Evolutionary conservation across 306 rosid species (phyloP).

Genomic region (Crataegus laevigata): DNA sequence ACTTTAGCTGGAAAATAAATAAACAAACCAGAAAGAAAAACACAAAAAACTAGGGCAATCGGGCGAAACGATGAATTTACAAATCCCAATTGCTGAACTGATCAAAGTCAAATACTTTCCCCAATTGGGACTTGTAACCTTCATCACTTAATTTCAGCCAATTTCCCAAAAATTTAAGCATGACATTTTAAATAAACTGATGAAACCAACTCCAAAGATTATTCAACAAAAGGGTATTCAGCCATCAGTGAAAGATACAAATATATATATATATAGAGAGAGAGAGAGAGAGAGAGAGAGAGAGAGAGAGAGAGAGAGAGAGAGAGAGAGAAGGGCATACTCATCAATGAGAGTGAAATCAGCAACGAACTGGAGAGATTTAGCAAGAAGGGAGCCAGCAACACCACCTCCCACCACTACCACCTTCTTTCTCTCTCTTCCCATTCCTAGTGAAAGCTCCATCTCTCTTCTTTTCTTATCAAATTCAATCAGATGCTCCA

Average conservation of each 20-base stretch:
- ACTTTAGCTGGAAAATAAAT: not conserved
- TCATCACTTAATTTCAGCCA: too few relatives aligned
- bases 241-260: not conserved
- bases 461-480: not conserved
- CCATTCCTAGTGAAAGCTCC: not conserved
- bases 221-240: not conserved
- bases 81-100: too few relatives aligned
- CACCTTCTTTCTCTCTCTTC: slow-evolving; percentile 27
- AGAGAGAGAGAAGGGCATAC: slow-evolving; percentile 23
- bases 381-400: slow-evolving; percentile 60
- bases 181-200: not conserved
- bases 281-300: not conserved
- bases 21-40: not conserved
- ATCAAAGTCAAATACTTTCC: too few relatives aligned
- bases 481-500: not conserved
- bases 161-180: not conserved
- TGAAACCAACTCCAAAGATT: not conserved
- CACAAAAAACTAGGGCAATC: too few relatives aligned
- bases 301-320: too few relatives aligned
- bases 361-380: slow-evolving; percentile 52
- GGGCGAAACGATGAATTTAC: too few relatives aligned
- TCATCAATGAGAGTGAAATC: slow-evolving; percentile 63
- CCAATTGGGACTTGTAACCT: too few relatives aligned
- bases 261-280: too few relatives aligned
- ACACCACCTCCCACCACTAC: slow-evolving; percentile 71